Conservation (phyloP, 257 asterid genomes). For the Petunia axillaris region DNA sequence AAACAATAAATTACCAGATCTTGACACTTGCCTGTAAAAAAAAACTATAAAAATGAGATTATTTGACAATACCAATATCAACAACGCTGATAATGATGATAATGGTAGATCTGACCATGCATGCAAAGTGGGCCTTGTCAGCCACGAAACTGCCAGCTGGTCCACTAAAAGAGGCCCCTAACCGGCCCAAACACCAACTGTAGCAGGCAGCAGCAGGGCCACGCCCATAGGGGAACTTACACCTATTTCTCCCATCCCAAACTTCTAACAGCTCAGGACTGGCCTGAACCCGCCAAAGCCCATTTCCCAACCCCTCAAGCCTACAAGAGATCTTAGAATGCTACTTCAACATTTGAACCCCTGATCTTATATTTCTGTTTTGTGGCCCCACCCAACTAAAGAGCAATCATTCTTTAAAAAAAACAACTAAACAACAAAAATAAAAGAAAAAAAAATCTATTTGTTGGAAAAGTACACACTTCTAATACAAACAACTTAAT, state of each 20-base stretch:
- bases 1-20: conserved; percentile 8
- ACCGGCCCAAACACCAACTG: neutral
- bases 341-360: conserved; percentile 13
- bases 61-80: conserved; percentile 5
- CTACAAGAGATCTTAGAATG: neutral
- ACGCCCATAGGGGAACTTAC: neutral
- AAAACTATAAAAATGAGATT: conserved; percentile 20
- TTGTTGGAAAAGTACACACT: neutral
- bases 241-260: conserved; percentile 15
- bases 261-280: neutral
- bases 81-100: neutral
- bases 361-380: neutral
- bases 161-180: conserved; percentile 14
- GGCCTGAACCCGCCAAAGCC: neutral
- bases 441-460: neutral
- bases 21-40: conserved; percentile 2
- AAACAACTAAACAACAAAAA: no score
- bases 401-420: no score
- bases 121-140: neutral
- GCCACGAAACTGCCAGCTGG: neutral
- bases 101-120: neutral
- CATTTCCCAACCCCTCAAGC: conserved; percentile 9
- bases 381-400: neutral
- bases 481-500: neutral
- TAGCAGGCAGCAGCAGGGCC: neutral